Evolutionary conservation across 2,329 filamentous ascomycete species (phyloP), one percentile per base, ranked within the genome.

Genomic region (Bisporella sp.): DNA sequence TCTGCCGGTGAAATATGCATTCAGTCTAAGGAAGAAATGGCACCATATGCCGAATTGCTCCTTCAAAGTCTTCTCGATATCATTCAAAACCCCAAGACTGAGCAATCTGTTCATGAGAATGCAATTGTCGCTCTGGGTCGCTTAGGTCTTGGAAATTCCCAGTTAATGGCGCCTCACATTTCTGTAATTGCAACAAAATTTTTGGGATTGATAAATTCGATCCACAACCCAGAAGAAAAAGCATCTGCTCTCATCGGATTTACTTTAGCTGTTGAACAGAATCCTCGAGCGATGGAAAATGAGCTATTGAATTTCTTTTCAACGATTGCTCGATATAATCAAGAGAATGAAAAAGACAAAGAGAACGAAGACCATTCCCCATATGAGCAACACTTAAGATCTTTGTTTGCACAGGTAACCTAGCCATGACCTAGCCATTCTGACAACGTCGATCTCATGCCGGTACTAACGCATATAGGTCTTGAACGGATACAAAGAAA

Each of bases 201-300:
- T 71, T 71, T 99, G 49, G 76, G 74, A 47, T 82, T 85, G 2
- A 95, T 99, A 78, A 79, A 82, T 53, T 87, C 89, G 56, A 85
- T 97, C 31, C 85, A 89, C 48, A 85, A 88, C 62, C 92, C 89
- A 2, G 88, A 95, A 54, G 93, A 99, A 70, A 99, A 99, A 71
- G 89, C 87, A 1, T 91, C 91, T 31, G 92, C 93, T 0, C 89
- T 97, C 67, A 83, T 89, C 61, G 93, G 93, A 0, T 96, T 99
- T 70, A 87, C 88, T 49, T 78, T 86, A 59, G 79, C 95, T 45
- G 87, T 97, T 4, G 79, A 87, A 54, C 81, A 83, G 63, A 97
- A 97, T 62, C 93, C 93, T 1, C 81, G 89, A 64, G 89, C 90
- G 2, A 92, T 99, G 81, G 93, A 97, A 70, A 85, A 85, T 58